phyloP scores from a whole-genome alignment of 2,329 filamentous ascomycete species.

The Fusarium algeriense region DNA sequence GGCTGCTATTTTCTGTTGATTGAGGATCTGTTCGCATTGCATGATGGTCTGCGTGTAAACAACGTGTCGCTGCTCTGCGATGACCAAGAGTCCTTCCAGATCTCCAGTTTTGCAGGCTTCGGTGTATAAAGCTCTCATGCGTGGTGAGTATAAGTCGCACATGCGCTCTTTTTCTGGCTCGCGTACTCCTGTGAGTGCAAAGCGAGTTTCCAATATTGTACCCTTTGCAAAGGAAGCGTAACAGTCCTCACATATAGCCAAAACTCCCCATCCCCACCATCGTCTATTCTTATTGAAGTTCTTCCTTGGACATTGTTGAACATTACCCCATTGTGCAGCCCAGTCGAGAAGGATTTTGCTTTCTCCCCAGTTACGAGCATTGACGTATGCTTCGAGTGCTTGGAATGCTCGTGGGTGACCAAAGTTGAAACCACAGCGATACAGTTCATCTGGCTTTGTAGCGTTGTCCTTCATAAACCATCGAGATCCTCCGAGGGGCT shows the following conservation, averaged over 20 bases:
- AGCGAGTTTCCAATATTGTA: slow-evolving; percentile 46
- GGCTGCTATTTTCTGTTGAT: slow-evolving; percentile 42
- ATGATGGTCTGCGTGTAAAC: slow-evolving; percentile 52
- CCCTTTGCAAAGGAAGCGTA: slow-evolving; percentile 51
- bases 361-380: slow-evolving; percentile 48
- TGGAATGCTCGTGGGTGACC: slow-evolving; percentile 45
- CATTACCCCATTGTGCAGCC: slow-evolving; percentile 47
- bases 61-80: slow-evolving; percentile 43
- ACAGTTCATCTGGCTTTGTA: slow-evolving; percentile 24
- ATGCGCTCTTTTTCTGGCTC: slow-evolving; percentile 40
- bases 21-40: slow-evolving; percentile 45
- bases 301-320: slow-evolving; percentile 45
- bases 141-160: slow-evolving; percentile 55
- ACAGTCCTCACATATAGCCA: slow-evolving; percentile 55
- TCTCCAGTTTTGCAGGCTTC: slow-evolving; percentile 46
- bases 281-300: slow-evolving; percentile 23
- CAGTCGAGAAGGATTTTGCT: slow-evolving; percentile 45
- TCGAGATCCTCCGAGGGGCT: slow-evolving; percentile 47
- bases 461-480: slow-evolving; percentile 48
- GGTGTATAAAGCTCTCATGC: slow-evolving; percentile 52
- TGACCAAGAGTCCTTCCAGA: slow-evolving; percentile 44
- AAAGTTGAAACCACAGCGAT: slow-evolving; percentile 53
- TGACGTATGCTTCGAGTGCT: slow-evolving; percentile 42
- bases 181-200: slow-evolving; percentile 45
- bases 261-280: slow-evolving; percentile 53